Percentiles rank a stretch among this genome's conserved stretches.
phyloP scores from a whole-genome alignment of 257 asterid genomes.

The Nicotiana undulata region DNA sequence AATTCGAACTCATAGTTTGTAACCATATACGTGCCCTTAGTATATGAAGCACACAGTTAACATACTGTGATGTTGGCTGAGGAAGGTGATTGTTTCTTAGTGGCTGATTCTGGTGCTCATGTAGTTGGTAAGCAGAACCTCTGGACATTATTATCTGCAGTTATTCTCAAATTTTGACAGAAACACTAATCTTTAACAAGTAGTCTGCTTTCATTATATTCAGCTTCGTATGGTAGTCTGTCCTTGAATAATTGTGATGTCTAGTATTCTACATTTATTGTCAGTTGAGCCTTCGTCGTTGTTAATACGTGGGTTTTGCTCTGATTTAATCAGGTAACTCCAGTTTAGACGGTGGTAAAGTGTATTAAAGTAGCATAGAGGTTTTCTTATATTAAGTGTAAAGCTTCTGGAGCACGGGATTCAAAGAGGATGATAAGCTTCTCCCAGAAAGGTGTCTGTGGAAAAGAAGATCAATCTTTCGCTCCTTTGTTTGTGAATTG shows the following conservation, averaged over 20 bases:
- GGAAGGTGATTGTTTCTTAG: not conserved
- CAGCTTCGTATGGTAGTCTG: not conserved
- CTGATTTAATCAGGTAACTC: constrained; percentile 4
- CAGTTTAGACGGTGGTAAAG: not conserved
- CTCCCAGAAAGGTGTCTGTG: constrained; percentile 23
- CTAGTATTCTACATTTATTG: not conserved
- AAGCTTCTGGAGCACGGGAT: not conserved
- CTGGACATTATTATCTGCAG: not conserved
- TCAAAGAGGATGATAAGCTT: constrained; percentile 38
- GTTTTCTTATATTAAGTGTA: not conserved
- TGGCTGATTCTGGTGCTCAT: not conserved
- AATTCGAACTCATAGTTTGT: not conserved
- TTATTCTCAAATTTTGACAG: not conserved
- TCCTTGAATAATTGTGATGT: not conserved
- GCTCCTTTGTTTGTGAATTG: constrained; percentile 24
- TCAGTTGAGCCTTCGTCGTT: not conserved
- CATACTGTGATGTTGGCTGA: not conserved
- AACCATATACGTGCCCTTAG: not conserved
- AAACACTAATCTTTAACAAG: not conserved
- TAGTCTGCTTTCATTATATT: not conserved
- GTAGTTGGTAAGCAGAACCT: not conserved
- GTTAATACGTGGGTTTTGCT: not conserved
- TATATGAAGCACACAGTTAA: not conserved
- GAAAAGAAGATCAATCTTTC: constrained; percentile 21
- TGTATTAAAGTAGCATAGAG: not conserved